Base-by-base conservation (phyloP, 805 yeast genomes). In the Starmerella sirachaensis region DNA sequence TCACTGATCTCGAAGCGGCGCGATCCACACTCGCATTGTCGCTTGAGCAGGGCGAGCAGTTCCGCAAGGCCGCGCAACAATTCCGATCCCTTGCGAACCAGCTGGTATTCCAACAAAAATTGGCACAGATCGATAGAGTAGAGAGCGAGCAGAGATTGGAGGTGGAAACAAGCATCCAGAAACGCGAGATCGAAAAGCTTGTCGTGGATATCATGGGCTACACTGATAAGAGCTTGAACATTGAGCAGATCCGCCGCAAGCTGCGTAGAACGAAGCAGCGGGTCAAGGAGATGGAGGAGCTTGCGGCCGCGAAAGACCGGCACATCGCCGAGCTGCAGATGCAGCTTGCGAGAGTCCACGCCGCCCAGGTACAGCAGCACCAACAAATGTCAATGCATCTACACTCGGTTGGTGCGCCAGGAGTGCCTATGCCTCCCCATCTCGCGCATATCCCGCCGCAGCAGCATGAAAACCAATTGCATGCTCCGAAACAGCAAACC, bases 181-280 rank as follows among this genome's bases (percentile, higher is more conserved):
- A 65, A 48, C 59, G 69, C 23, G 70, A 68, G 48, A 64, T 67
- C n/a, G 69, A 69, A 43, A 55, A 62, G 34, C 52, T 68, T 29
- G 56, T 61, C 25, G 41, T 51, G 23, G 70, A 61, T 33, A 50
- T 55, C 40, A 57, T 56, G 38, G 59, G 57, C 18, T 57, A 55
- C 35, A 42, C 54, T 39, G 55, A 53, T 41, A 40, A 55, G 11
- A 62, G 59, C 26, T 52, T 57, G 33, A 61, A 58, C 18, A 55
- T 54, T 13, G 56, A 67, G 10, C 55, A 63, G 42, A 54, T 56
- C 29, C 55, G 60, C 31, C 48, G 60, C 22, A 47, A 59, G 9
- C 61, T 65, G 36, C 53, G 67, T 18, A 56, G 59, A 25, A 53
- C 68, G 35, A 68, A 66, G 41, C 57, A 56, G 31, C 60, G 65